phyloP scores from a whole-genome alignment of 2,329 filamentous ascomycete species.

The Zalaria obscura region DNA sequence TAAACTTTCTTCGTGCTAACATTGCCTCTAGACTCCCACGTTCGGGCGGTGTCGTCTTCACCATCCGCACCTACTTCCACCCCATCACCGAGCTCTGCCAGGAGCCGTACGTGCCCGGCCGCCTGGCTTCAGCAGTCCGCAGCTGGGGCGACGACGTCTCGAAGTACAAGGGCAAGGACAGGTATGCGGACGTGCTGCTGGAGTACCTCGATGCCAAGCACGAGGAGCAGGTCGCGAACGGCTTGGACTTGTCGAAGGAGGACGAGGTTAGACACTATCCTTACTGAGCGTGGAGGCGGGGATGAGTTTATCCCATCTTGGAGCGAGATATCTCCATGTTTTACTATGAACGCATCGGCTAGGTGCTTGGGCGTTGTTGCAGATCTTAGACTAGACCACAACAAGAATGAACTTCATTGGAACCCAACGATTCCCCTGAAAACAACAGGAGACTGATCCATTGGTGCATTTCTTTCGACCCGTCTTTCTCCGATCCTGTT shows the following conservation, averaged over 20 bases:
- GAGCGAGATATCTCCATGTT: no score
- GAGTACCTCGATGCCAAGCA: constrained; percentile 66
- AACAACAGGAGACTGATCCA: no score
- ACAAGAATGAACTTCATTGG: no score
- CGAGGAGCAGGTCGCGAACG: constrained; percentile 54
- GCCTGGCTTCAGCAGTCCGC: constrained; percentile 62
- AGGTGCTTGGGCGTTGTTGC: no score
- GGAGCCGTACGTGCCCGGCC: constrained; percentile 64
- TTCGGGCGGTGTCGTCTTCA: constrained; percentile 46
- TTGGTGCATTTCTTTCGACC: no score
- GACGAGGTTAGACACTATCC: constrained; percentile 50
- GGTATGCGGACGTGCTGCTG: constrained; percentile 58
- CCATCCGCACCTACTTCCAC: constrained; percentile 68
- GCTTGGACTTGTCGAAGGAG: constrained; percentile 48
- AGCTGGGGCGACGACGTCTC: constrained; percentile 72
- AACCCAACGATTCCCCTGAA: no score
- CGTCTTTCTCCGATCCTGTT: no score
- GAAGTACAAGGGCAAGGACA: constrained; percentile 63
- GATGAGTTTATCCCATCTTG: no score
- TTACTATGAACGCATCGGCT: no score
- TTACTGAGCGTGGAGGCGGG: constrained; percentile 20
- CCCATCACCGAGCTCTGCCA: constrained; percentile 52
- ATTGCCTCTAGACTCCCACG: constrained; percentile 23
- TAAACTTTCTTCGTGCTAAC: constrained; percentile 1
- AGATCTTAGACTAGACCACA: no score